phyloP scores from a whole-genome alignment of 352 stramenopile genomes.

The Phytophthora idaei region DNA sequence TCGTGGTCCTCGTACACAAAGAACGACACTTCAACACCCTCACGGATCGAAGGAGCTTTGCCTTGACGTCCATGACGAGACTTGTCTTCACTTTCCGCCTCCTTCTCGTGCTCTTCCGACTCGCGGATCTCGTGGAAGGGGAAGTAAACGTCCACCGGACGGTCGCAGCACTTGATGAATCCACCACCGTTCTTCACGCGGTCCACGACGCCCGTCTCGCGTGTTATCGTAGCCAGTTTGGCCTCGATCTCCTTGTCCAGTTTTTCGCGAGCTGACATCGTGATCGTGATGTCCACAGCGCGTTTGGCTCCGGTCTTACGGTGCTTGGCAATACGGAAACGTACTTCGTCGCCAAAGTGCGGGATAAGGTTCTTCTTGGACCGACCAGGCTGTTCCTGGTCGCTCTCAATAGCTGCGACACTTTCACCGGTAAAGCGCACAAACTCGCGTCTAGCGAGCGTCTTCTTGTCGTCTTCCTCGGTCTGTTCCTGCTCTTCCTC shows the following conservation, averaged over 20 bases:
- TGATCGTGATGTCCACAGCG: conserved; percentile 69
- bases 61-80: conserved; percentile 11
- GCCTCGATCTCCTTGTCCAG: conserved; percentile 70
- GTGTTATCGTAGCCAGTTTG: conserved; percentile 61
- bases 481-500: conserved; percentile 13
- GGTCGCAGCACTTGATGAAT: conserved; percentile 77
- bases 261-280: conserved; percentile 61
- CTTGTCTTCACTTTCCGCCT: conserved; percentile 14
- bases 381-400: conserved; percentile 24
- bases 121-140: conserved; percentile 70
- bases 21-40: conserved; percentile 82
- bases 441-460: conserved; percentile 34
- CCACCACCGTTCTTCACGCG: conserved; percentile 66
- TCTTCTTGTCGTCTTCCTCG: conserved; percentile 23
- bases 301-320: conserved; percentile 68
- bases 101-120: conserved; percentile 33
- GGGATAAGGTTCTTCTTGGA: conserved; percentile 31
- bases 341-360: conserved; percentile 74
- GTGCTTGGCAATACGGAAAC: conserved; percentile 76
- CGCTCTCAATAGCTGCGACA: conserved; percentile 24
- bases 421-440: conserved; percentile 71
- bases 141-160: conserved; percentile 75
- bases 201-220: conserved; percentile 64
- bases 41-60: conserved; percentile 42
- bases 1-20: conserved; percentile 77